Base-by-base conservation (phyloP, 2,329 filamentous ascomycete species). In the Xylariaceae sp. region DNA sequence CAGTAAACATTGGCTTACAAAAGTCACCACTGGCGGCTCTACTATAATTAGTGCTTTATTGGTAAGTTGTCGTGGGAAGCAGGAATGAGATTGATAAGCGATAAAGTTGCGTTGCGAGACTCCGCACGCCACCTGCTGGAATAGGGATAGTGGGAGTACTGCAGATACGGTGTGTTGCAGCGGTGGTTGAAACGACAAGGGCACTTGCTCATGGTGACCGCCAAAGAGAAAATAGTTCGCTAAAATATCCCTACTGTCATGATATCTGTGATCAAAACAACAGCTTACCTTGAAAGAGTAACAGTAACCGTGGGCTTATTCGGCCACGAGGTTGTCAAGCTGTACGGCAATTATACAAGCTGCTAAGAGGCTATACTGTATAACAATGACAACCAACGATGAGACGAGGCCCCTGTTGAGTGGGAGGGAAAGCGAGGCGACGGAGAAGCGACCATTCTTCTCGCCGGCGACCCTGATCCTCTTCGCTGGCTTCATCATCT, bases 401-500 rank as follows among this genome's bases (percentile, higher is more conserved):
- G 63, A 64, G 55, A 63, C 57, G 23, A 40, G 60, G 29, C 62
- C 63, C 21, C 58, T 65, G 27, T 37, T 65, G 30, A 45, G 56
- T 43, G 54, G 50, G 21, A 46, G 43, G 36, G 54, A 51, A 35
- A 11, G 6, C 24, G 27, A 53, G 21, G 11, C 45, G 29, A 32
- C 50, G 16, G 52, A 55, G 20, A 55, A 43, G 27, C 26, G 29
- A 33, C 21, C 48, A 39, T 37, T 57, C 8, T 50, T 63, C 30
- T 54, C 60, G 18, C 53, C 30, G 3, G 32, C 57, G 5, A 54
- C 46, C 3, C 23, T 59, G 13, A 47, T 63, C 10, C 53, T 63
- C 13, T 32, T 60, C 15, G 59, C 44, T 16, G 60, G 53, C 8
- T 63, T 65, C 35, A 45, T 64, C 18, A 65, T 64, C 15, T 61